Evolutionary conservation across 345 rosid genomes (phyloP).

Genomic region (Hibiscus syriacus): DNA sequence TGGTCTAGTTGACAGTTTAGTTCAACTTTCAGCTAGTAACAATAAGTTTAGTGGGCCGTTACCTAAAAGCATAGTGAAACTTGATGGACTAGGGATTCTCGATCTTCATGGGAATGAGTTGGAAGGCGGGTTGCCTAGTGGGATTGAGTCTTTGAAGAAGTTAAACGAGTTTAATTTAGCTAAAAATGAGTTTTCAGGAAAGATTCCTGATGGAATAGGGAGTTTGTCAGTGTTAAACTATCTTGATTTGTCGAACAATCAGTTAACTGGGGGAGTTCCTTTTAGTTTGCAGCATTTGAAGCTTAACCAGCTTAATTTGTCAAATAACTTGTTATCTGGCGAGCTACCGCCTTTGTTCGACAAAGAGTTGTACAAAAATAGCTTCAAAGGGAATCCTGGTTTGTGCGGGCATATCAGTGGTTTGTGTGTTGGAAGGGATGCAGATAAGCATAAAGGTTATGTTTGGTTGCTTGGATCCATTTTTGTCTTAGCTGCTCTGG

Average conservation of each 20-base stretch:
- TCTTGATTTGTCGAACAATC: conserved; percentile 77
- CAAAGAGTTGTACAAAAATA: conserved; percentile 49
- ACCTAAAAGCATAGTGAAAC: conserved; percentile 58
- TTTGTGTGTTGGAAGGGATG: conserved; percentile 40
- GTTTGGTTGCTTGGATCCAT: conserved; percentile 63
- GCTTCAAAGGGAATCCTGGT: conserved; percentile 80
- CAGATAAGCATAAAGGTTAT: conserved; percentile 48
- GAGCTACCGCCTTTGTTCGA: conserved; percentile 60
- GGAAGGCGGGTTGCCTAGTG: conserved; percentile 59
- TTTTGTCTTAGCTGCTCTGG: conserved; percentile 59
- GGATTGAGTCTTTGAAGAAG: conserved; percentile 62
- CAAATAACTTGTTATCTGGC: conserved; percentile 62
- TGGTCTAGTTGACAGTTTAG: conserved; percentile 46
- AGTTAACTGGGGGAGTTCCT: conserved; percentile 66
- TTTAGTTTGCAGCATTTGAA: conserved; percentile 65
- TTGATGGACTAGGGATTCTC: conserved; percentile 52
- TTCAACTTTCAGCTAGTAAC: conserved; percentile 47
- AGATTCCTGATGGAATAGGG: conserved; percentile 62
- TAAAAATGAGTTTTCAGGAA: conserved; percentile 47
- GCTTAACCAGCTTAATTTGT: conserved; percentile 82
- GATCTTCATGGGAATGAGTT: conserved; percentile 66
- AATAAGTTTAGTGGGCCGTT: conserved; percentile 58
- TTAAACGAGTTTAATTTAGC: conserved; percentile 78
- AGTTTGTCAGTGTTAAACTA: conserved; percentile 69
- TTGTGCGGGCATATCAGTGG: conserved; percentile 69